phyloP scores from a whole-genome alignment of 1,284 basidiomycete genomes.

The Trichosporon sp. region DNA sequence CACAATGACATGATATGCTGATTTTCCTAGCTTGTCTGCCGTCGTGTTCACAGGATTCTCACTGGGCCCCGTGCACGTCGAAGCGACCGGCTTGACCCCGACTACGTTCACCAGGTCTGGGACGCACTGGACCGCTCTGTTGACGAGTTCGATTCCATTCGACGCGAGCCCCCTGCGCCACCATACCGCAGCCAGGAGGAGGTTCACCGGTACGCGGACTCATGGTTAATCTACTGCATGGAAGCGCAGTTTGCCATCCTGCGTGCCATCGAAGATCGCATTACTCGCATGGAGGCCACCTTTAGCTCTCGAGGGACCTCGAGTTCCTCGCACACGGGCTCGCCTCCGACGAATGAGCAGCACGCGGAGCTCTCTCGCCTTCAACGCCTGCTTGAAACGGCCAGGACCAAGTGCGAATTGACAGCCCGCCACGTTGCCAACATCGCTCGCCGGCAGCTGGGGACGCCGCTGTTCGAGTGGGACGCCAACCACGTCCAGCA shows the following conservation, averaged over 20 bases:
- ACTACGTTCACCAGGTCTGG: slow-evolving; percentile 72
- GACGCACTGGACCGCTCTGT: slow-evolving; percentile 74
- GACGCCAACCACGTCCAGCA: slow-evolving; percentile 74
- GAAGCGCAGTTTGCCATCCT: slow-evolving; percentile 55
- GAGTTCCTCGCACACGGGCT: slow-evolving; percentile 19
- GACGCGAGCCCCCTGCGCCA: slow-evolving; percentile 52
- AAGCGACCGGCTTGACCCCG: slow-evolving; percentile 64
- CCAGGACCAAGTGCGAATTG: slow-evolving; percentile 61
- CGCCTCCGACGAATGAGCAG: slow-evolving; percentile 17
- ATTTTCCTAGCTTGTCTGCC: slow-evolving; percentile 62
- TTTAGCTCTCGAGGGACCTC: not conserved
- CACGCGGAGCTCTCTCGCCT: slow-evolving; percentile 37
- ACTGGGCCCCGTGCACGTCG: slow-evolving; percentile 72
- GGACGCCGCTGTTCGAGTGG: slow-evolving; percentile 68
- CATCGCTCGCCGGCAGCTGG: slow-evolving; percentile 59
- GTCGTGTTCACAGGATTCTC: slow-evolving; percentile 71
- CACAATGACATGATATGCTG: no score
- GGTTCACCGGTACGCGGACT: slow-evolving; percentile 72
- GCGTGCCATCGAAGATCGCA: slow-evolving; percentile 49
- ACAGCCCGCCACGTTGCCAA: slow-evolving; percentile 60
- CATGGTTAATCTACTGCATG: slow-evolving; percentile 64
- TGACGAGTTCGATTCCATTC: slow-evolving; percentile 73
- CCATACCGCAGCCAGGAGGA: slow-evolving; percentile 63
- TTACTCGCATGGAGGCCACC: slow-evolving; percentile 27
- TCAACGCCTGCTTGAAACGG: slow-evolving; percentile 61